A percentile compares a stretch with the other conserved stretches of the same genome.
Conservation (phyloP, 139 green algal genomes). For the Chlorella sp. region DNA sequence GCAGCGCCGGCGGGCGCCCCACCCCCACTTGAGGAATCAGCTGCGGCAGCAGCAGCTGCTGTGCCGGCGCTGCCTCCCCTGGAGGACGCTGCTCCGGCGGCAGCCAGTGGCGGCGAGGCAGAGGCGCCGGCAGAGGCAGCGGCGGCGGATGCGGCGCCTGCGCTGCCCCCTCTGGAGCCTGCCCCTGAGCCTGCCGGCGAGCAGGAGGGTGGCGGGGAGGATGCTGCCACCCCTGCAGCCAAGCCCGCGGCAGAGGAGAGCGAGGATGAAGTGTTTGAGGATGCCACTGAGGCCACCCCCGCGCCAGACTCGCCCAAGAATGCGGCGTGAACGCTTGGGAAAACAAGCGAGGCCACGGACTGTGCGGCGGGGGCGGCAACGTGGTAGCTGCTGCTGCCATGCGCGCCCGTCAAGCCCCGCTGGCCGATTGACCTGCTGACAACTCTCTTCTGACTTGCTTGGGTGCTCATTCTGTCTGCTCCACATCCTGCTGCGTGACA, state of each 20-base stretch:
- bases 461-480: too few relatives aligned
- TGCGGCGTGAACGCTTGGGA: background rate
- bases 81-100: background rate
- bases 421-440: too few relatives aligned
- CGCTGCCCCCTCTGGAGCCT: background rate
- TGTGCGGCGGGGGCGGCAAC: too few relatives aligned
- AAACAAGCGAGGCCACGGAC: too few relatives aligned
- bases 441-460: background rate
- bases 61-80: background rate
- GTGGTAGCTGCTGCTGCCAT: too few relatives aligned
- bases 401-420: too few relatives aligned
- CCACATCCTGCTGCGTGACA: background rate
- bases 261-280: constrained; percentile 22
- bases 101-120: background rate
- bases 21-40: background rate
- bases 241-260: background rate
- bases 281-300: constrained; percentile 23
- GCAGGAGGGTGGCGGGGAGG: background rate
- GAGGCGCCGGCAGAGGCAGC: background rate
- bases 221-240: background rate
- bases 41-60: background rate
- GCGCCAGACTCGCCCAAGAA: background rate
- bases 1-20: background rate
- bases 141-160: background rate
- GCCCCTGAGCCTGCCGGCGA: background rate